A percentile compares a stretch with the other conserved stretches of the same genome.
phyloP scores from a whole-genome alignment of 2,329 filamentous ascomycete species.

The Ophiocordyceps camponoti-floridani region DNA sequence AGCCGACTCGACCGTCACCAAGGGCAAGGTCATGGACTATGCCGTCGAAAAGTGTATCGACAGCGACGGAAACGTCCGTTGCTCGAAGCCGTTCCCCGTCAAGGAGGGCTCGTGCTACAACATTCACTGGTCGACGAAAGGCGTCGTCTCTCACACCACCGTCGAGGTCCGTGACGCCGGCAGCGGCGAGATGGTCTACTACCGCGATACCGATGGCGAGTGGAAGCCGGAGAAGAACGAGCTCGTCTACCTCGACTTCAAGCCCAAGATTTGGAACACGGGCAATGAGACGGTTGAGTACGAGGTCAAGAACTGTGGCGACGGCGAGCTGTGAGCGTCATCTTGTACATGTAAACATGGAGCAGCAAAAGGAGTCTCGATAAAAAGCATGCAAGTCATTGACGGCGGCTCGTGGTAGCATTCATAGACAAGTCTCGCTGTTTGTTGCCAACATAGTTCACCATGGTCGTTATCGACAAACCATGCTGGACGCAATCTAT shows the following conservation, averaged over 20 bases:
- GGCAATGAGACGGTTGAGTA: conserved; percentile 26
- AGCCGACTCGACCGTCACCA: conserved; percentile 4
- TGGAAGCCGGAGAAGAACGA: conserved; percentile 26
- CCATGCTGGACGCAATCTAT: too few species aligned
- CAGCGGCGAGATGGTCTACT: conserved; percentile 21
- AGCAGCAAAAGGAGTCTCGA: not conserved
- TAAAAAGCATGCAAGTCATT: not conserved
- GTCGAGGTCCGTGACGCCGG: conserved; percentile 17
- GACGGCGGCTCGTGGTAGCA: too few species aligned
- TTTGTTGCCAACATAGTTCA: too few species aligned
- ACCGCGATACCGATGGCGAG: conserved; percentile 24
- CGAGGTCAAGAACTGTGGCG: conserved; percentile 10
- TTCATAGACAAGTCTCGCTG: too few species aligned
- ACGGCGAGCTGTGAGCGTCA: not conserved
- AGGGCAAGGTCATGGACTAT: conserved; percentile 21
- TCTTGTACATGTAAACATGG: not conserved
- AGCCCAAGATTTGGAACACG: conserved; percentile 23
- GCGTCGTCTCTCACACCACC: conserved; percentile 20
- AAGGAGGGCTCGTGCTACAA: conserved; percentile 19
- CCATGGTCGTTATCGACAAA: too few species aligned
- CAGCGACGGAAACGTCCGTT: conserved; percentile 17
- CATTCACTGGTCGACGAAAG: conserved; percentile 19
- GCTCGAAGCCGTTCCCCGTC: conserved; percentile 21
- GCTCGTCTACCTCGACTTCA: conserved; percentile 26
- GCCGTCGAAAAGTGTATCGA: conserved; percentile 23